Base-by-base conservation (phyloP, 1,284 basidiomycete genomes). In the Irpex rosettiformis region DNA sequence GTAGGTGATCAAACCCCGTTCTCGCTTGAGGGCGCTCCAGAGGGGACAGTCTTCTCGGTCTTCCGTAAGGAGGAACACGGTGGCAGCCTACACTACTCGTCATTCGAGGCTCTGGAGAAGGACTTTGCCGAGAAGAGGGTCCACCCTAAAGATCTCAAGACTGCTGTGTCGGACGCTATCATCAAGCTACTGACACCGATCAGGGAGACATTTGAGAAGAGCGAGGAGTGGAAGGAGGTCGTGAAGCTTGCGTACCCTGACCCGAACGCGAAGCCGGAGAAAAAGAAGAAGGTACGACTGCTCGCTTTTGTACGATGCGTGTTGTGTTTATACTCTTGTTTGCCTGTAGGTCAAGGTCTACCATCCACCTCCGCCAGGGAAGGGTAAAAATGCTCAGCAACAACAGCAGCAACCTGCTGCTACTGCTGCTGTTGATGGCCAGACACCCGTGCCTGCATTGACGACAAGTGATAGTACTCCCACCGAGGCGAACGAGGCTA, bases 121-220 rank as follows among this genome's bases (percentile, higher is more conserved):
- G 91, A 90, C 59, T 99, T 95, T 70, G 84, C 76, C 28, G 81
- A 79, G 58, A 90, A 88, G 74, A 82, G 84, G 61, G 67, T 99
- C 4, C 94, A 98, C 72, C 97, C 96, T 1, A 88, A 87, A 28
- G 97, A 98, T 72, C 76, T 99, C 66, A 99, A 99, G 78, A 75
- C 75, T 6, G 85, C 86, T 0, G 93, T 98, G 5, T 80, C 84
- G n/a, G 85, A 86, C 28, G 89, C 88, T 4, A 88, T 99, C 67
- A 81, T 83, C 65, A 77, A 77, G n/a, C 75, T 99, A 28, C 76
- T 99, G 40, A 85, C 84, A 28, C 96, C 96, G 0, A 89, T 99
- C 54, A 84, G 90, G 64, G 81, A 85, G 64, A 80, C 85, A 54
- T 97, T 93, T 66, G 83, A 88, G 65, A 82, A 76, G 58, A 85